Evolutionary conservation across 176 grass and related monocot species (phyloP).

Genomic region (Triticum dicoccoides): DNA sequence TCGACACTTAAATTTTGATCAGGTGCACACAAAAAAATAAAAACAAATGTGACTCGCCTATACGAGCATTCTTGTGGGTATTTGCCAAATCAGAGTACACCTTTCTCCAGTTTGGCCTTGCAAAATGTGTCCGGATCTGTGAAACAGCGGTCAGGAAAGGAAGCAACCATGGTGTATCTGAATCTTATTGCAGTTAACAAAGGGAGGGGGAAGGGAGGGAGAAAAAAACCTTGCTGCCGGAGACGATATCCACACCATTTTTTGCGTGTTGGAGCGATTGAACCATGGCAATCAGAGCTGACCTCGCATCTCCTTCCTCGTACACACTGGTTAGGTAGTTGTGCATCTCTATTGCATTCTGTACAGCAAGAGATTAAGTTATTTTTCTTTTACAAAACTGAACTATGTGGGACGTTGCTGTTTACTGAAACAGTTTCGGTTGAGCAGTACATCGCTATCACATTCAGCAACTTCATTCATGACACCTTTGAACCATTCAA

Average conservation of each 20-base stretch:
- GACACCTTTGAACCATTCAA: constrained; percentile 88
- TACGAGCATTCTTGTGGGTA: constrained; percentile 70
- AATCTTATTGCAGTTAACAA: background rate
- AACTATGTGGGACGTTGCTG: background rate
- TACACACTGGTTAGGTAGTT: constrained; percentile 98
- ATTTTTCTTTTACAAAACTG: background rate
- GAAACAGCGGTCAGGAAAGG: background rate
- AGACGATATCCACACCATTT: constrained; percentile 86
- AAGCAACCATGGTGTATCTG: background rate
- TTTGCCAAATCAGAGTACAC: constrained; percentile 83
- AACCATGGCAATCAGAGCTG: constrained; percentile 89
- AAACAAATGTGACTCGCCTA: constrained; percentile 45
- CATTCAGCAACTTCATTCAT: constrained; percentile 79
- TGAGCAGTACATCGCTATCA: constrained; percentile 51
- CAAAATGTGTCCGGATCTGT: constrained; percentile 95
- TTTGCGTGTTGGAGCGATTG: constrained; percentile 91
- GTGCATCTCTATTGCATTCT: constrained; percentile 98
- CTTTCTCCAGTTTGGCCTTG: constrained; percentile 98
- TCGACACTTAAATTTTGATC: background rate
- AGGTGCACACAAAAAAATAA: background rate
- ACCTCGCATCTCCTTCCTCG: constrained; percentile 97
- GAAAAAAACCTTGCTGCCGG: constrained; percentile 69
- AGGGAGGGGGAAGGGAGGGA: background rate
- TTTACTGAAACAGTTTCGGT: constrained; percentile 18
- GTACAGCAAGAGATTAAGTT: constrained; percentile 18